Evolutionary conservation across 2,329 filamentous ascomycete species (phyloP).

Genomic region (Arachnopeziza araneosa): DNA sequence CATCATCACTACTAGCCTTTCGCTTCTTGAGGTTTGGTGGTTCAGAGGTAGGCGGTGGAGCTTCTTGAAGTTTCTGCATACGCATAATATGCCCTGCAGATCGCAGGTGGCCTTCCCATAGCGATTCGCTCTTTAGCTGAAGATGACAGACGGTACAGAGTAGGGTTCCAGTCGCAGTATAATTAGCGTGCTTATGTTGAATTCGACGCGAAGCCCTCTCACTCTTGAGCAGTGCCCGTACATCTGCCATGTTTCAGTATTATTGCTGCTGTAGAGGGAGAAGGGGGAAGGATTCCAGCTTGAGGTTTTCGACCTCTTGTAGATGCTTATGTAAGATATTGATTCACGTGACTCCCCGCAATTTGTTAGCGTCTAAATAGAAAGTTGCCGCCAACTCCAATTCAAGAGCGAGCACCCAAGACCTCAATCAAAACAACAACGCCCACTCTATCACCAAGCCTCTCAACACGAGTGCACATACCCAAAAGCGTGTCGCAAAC

Average conservation of each 20-base stretch:
- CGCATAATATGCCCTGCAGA: slow-evolving; percentile 40
- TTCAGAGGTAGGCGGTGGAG: slow-evolving; percentile 1
- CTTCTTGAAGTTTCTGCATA: slow-evolving; percentile 26
- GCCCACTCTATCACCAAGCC: background rate
- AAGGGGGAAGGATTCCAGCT: background rate
- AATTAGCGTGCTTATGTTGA: slow-evolving; percentile 61
- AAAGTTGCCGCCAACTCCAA: background rate
- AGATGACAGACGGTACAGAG: slow-evolving; percentile 62
- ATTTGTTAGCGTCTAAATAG: background rate
- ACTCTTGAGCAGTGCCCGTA: slow-evolving; percentile 71
- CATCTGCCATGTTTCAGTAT: slow-evolving; percentile 60
- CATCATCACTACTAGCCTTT: slow-evolving; percentile 37
- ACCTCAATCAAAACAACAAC: background rate
- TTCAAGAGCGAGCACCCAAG: background rate
- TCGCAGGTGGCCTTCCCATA: slow-evolving; percentile 61
- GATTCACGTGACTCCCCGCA: slow-evolving; percentile 6
- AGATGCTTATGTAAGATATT: background rate
- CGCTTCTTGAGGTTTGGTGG: slow-evolving; percentile 41
- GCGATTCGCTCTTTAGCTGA: slow-evolving; percentile 56
- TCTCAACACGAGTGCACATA: background rate
- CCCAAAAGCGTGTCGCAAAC: background rate
- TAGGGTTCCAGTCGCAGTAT: slow-evolving; percentile 62
- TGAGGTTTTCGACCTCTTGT: background rate
- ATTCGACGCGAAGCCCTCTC: slow-evolving; percentile 71
- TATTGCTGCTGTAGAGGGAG: background rate